phyloP scores from a whole-genome alignment of 495 filamentous ascomycete species.

The Aspergillus carlsbadensis region DNA sequence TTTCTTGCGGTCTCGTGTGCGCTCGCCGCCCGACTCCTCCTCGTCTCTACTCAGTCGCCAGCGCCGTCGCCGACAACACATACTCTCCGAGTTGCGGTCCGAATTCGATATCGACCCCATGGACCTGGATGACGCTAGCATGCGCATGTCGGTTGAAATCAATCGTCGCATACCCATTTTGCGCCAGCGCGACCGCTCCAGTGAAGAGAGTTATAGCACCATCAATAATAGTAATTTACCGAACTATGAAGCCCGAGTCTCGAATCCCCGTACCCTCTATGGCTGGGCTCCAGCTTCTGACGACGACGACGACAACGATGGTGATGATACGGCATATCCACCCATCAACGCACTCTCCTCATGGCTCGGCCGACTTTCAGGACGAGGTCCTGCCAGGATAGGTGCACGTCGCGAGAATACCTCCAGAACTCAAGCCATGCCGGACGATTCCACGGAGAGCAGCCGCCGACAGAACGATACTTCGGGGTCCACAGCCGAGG shows the following conservation, averaged over 20 bases:
- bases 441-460: constrained; percentile 23
- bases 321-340: constrained; percentile 35
- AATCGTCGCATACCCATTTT: constrained; percentile 45
- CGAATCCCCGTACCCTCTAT: constrained; percentile 51
- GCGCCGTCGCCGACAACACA: constrained; percentile 36
- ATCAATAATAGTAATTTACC: constrained; percentile 26
- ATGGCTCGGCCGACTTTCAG: constrained; percentile 30
- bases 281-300: constrained; percentile 61
- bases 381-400: constrained; percentile 29
- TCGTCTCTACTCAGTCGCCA: constrained; percentile 37
- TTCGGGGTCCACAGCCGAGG: constrained; percentile 39
- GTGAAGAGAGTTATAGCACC: constrained; percentile 10
- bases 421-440: neutral
- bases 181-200: constrained; percentile 30
- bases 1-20: constrained; percentile 52
- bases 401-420: constrained; percentile 25
- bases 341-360: constrained; percentile 26
- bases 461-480: constrained; percentile 20
- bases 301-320: constrained; percentile 50
- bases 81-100: constrained; percentile 21
- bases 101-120: constrained; percentile 41
- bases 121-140: constrained; percentile 40
- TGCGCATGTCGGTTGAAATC: constrained; percentile 37
- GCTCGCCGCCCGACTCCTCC: constrained; percentile 28
- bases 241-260: constrained; percentile 50